phyloP scores from a whole-genome alignment of 495 filamentous ascomycete genomes.

The Hyaloscypha variabilis region DNA sequence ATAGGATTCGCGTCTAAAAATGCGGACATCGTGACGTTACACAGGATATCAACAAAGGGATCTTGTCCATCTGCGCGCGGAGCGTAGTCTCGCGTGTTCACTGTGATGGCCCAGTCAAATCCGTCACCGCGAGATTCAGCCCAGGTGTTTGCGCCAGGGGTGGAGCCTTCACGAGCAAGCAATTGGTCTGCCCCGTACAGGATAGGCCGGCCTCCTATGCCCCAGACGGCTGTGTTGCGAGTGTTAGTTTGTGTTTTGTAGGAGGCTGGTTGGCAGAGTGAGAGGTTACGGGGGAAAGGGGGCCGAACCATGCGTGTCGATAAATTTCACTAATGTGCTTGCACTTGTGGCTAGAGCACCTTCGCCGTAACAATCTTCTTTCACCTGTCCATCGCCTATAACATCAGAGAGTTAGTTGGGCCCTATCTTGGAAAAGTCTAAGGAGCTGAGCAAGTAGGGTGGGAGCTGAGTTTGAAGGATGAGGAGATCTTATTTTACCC shows the following conservation, averaged over 20 bases:
- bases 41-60: constrained; percentile 16
- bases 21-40: not conserved
- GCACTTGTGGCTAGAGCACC: constrained; percentile 13
- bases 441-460: no score
- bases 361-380: constrained; percentile 19
- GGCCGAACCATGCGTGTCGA: constrained; percentile 20
- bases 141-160: constrained; percentile 4
- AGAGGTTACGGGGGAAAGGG: no score
- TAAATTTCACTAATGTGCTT: constrained; percentile 21
- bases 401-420: no score
- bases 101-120: constrained; percentile 8
- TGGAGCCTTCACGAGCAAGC: not conserved
- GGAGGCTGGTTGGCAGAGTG: no score
- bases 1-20: constrained; percentile 10
- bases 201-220: no score
- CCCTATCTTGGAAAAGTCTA: no score
- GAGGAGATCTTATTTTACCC: no score
- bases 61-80: not conserved
- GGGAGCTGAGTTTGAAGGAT: no score
- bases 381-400: constrained; percentile 20
- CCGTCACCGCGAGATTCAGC: constrained; percentile 8
- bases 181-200: not conserved
- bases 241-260: no score
- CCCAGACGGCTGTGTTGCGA: no score
- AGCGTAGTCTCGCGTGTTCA: constrained; percentile 14